Evolutionary conservation across 352 stramenopile genomes (phyloP).

Genomic region (Phytophthora tentaculata): DNA sequence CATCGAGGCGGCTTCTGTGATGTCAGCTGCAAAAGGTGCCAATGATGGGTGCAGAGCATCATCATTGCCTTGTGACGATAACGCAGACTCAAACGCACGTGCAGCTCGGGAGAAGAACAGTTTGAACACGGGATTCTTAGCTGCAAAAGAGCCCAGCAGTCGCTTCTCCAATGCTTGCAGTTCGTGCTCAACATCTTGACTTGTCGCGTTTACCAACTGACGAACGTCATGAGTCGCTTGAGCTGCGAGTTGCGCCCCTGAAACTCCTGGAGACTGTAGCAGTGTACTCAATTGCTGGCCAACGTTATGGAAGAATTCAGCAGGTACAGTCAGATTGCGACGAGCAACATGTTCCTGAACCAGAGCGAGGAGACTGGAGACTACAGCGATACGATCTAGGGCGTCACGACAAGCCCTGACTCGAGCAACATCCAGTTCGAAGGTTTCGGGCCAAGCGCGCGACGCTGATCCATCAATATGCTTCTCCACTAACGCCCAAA

Average conservation of each 20-base stretch:
- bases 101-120: slow-evolving; percentile 59
- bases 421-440: slow-evolving; percentile 60
- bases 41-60: slow-evolving; percentile 58
- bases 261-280: slow-evolving; percentile 52
- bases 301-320: slow-evolving; percentile 42
- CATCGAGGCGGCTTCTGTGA: slow-evolving; percentile 37
- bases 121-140: slow-evolving; percentile 61
- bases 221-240: slow-evolving; percentile 51
- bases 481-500: slow-evolving; percentile 56
- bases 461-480: slow-evolving; percentile 50
- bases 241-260: slow-evolving; percentile 54
- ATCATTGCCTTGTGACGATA: slow-evolving; percentile 24
- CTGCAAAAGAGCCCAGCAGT: slow-evolving; percentile 49
- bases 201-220: slow-evolving; percentile 27
- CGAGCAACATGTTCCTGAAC: slow-evolving; percentile 64
- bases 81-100: slow-evolving; percentile 35
- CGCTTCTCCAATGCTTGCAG: slow-evolving; percentile 49
- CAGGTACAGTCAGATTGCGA: slow-evolving; percentile 28
- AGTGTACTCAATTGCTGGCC: slow-evolving; percentile 47
- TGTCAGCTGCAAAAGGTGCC: slow-evolving; percentile 50
- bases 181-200: slow-evolving; percentile 20
- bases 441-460: slow-evolving; percentile 70
- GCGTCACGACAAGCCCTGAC: slow-evolving; percentile 60
- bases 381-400: slow-evolving; percentile 61
- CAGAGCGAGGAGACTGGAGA: slow-evolving; percentile 63